Percentiles rank a stretch among this genome's conserved stretches.
Conservation (phyloP, 2,329 filamentous ascomycete genomes). For the Aspergillus sojae region DNA sequence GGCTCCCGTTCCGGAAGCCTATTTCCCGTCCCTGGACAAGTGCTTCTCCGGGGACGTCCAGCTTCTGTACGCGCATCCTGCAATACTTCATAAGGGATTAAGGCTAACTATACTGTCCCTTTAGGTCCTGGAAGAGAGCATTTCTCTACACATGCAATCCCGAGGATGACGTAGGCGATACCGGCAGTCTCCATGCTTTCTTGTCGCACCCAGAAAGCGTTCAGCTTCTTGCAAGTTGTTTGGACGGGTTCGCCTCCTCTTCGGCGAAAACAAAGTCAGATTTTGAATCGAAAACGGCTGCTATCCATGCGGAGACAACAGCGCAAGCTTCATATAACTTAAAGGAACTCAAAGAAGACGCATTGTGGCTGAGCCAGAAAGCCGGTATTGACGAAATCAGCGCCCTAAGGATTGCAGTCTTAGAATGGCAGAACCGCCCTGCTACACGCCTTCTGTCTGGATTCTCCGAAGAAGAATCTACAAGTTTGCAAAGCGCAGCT, state of each 20-base stretch:
- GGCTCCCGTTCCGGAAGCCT: conserved; percentile 72
- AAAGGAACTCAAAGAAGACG: conserved; percentile 79
- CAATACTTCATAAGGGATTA: not conserved
- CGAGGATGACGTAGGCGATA: conserved; percentile 52
- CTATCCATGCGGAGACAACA: conserved; percentile 77
- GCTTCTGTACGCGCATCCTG: conserved; percentile 64
- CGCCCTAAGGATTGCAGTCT: conserved; percentile 75
- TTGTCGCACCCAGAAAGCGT: conserved; percentile 70
- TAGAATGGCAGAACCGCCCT: conserved; percentile 84
- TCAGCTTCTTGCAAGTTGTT: conserved; percentile 68
- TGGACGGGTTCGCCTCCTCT: conserved; percentile 66
- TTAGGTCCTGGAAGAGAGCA: conserved; percentile 63
- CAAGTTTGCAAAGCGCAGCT: conserved; percentile 74
- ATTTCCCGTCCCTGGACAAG: conserved; percentile 82
- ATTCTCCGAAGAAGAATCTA: conserved; percentile 75
- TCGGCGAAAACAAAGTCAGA: conserved; percentile 66
- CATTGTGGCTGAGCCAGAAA: conserved; percentile 80
- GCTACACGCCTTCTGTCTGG: conserved; percentile 70
- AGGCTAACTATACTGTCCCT: conserved; percentile 23
- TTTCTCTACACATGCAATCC: conserved; percentile 54
- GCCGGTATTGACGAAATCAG: conserved; percentile 77
- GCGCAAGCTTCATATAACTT: conserved; percentile 70
- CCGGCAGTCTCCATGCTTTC: conserved; percentile 66
- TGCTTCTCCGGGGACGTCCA: conserved; percentile 79
- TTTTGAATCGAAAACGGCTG: conserved; percentile 83